Evolutionary conservation across 352 stramenopile species (phyloP).

Genomic region (Chrysophaeum taylorii): DNA sequence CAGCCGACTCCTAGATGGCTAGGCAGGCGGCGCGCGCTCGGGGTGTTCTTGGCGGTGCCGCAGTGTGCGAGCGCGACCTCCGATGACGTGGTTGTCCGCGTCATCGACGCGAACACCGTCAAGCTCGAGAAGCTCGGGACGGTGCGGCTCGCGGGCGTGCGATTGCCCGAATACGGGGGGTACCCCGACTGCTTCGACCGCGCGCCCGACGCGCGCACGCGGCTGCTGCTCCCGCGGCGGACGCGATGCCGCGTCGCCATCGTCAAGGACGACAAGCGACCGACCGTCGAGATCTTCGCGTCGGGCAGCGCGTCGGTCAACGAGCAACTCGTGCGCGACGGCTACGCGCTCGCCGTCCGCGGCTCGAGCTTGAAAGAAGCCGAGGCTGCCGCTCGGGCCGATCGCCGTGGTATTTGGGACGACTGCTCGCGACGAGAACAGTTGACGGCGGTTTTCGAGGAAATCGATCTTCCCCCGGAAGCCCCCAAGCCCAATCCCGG

Average conservation of each 20-base stretch:
- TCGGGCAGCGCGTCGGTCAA: neutral
- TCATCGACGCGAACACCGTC: conserved; percentile 35
- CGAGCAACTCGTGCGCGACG: neutral
- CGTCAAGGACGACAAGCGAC: neutral
- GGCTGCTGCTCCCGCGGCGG: neutral
- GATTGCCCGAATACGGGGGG: conserved; percentile 19
- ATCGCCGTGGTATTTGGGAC: neutral
- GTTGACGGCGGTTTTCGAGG: neutral
- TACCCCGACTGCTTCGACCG: neutral
- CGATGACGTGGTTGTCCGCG: conserved; percentile 36
- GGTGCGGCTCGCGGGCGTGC: conserved; percentile 30
- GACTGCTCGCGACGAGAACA: neutral
- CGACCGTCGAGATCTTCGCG: neutral
- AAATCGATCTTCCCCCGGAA: neutral
- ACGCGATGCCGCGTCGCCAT: neutral
- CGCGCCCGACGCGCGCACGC: neutral
- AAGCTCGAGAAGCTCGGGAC: conserved; percentile 31
- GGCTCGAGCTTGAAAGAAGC: neutral
- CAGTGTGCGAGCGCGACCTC: too few relatives aligned
- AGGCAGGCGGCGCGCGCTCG: too few relatives aligned
- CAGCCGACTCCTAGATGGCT: too few relatives aligned
- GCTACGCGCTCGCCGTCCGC: neutral
- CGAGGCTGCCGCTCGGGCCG: neutral
- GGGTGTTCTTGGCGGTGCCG: too few relatives aligned
- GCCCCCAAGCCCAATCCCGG: conserved; percentile 30